Percentiles rank a stretch among this genome's conserved stretches.
phyloP scores from a whole-genome alignment of 352 stramenopile genomes.

The Pythium volutum region DNA sequence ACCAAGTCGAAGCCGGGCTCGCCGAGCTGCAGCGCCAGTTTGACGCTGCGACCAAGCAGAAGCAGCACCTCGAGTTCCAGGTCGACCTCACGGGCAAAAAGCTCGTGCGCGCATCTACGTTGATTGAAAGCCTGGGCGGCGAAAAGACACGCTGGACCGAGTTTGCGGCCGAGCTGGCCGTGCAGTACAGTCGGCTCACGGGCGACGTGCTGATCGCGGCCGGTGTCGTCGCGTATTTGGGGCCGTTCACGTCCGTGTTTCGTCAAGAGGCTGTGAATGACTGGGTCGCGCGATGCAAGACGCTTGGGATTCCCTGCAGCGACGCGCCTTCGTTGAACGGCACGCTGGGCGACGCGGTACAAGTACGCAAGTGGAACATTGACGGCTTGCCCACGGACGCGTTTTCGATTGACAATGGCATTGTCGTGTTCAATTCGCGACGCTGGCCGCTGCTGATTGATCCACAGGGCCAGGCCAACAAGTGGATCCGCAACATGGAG shows the following conservation, averaged over 20 bases:
- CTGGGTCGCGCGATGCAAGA: slow-evolving; percentile 77
- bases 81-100: slow-evolving; percentile 94
- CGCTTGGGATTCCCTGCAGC: slow-evolving; percentile 77
- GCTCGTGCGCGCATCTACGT: slow-evolving; percentile 86
- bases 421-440: slow-evolving; percentile 92
- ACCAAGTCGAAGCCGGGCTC: slow-evolving; percentile 90
- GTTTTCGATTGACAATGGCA: slow-evolving; percentile 94
- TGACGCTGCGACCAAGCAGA: slow-evolving; percentile 87
- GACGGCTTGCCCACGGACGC: slow-evolving; percentile 91
- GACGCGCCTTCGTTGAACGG: slow-evolving; percentile 82
- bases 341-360: slow-evolving; percentile 89
- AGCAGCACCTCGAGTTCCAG: slow-evolving; percentile 90
- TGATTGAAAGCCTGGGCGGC: slow-evolving; percentile 92
- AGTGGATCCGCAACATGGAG: slow-evolving; percentile 96
- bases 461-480: slow-evolving; percentile 93
- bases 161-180: slow-evolving; percentile 76
- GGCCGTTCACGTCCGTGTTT: slow-evolving; percentile 90
- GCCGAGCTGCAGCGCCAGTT: slow-evolving; percentile 86
- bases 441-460: slow-evolving; percentile 96
- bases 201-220: slow-evolving; percentile 92
- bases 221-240: slow-evolving; percentile 91
- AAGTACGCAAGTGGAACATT: slow-evolving; percentile 94
- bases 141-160: slow-evolving; percentile 92
- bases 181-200: slow-evolving; percentile 88
- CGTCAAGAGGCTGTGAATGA: slow-evolving; percentile 72